Percentiles rank a stretch among this genome's conserved stretches.
Evolutionary conservation across 768 basidiomycete genomes (phyloP).

Genomic region (Suillus clintonianus): DNA sequence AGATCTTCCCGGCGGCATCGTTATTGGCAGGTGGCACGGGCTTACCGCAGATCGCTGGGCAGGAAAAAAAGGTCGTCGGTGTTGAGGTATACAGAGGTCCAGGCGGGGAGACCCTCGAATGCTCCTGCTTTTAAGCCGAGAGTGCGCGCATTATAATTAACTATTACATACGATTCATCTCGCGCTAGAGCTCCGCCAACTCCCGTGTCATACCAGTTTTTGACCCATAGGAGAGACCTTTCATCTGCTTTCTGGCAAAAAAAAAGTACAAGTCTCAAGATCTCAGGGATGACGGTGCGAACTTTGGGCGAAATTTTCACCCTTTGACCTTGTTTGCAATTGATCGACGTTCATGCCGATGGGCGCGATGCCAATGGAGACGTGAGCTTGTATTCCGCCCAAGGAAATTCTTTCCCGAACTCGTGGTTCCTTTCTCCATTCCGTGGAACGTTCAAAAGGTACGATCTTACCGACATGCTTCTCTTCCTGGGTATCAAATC

Average conservation of each 20-base stretch:
- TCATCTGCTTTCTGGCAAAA: constrained; percentile 9
- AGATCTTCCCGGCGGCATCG: constrained; percentile 10
- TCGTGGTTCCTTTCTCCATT: not conserved
- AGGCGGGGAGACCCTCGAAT: not conserved
- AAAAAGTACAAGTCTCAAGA: constrained; percentile 8
- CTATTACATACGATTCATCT: constrained; percentile 18
- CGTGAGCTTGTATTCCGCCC: not conserved
- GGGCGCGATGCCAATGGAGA: constrained; percentile 9
- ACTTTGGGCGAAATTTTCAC: constrained; percentile 4
- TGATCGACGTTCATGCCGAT: constrained; percentile 12
- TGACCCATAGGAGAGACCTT: constrained; percentile 8
- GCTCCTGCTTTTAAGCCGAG: constrained; percentile 11
- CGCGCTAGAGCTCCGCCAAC: constrained; percentile 10
- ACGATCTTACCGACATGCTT: constrained; percentile 8
- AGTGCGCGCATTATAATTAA: constrained; percentile 8
- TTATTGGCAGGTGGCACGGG: not conserved
- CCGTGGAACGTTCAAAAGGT: constrained; percentile 10
- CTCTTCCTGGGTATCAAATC: constrained; percentile 1
- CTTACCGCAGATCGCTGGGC: constrained; percentile 4
- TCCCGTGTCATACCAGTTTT: constrained; percentile 12
- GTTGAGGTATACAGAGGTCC: not conserved
- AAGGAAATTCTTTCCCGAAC: constrained; percentile 5
- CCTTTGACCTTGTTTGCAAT: constrained; percentile 4
- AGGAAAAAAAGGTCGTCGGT: not conserved
- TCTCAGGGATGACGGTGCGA: constrained; percentile 7